phyloP scores from a whole-genome alignment of 129 eudicot species.

The Chrysanthemum makinoi region DNA sequence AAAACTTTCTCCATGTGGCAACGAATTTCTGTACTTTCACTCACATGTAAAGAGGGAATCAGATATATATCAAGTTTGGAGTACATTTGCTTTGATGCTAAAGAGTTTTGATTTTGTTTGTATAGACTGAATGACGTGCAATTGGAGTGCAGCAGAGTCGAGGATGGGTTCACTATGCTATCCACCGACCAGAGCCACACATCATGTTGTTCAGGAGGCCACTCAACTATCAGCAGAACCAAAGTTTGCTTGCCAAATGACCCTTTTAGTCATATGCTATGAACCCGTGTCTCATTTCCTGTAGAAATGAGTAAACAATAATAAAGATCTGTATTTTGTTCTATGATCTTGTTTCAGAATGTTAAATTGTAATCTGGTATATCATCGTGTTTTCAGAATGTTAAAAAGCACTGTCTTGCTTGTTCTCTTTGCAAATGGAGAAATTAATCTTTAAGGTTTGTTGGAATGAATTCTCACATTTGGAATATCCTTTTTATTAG shows the following conservation, averaged over 20 bases:
- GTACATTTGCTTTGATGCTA: background rate
- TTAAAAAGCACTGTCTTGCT: too few relatives aligned
- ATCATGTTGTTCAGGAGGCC: conserved; percentile 98
- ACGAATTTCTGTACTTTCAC: background rate
- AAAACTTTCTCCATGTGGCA: background rate
- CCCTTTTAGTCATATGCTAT: background rate
- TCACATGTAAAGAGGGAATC: background rate
- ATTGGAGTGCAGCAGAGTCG: conserved; percentile 97
- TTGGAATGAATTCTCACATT: background rate
- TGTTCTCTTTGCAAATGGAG: conserved; percentile 15
- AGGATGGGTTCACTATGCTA: conserved; percentile 97
- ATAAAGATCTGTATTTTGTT: conserved; percentile 20
- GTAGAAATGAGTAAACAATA: conserved; percentile 36
- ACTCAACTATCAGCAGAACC: conserved; percentile 87
- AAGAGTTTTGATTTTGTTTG: background rate
- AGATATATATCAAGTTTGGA: background rate
- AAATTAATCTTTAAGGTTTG: background rate
- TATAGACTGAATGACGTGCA: conserved; percentile 97
- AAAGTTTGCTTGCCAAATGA: conserved; percentile 54
- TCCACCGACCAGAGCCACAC: conserved; percentile 98
- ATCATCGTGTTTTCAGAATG: conserved; percentile 24
- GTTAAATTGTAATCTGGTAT: conserved; percentile 14
- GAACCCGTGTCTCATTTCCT: conserved; percentile 36
- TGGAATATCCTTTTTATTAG: too few relatives aligned
- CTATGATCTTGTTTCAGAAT: conserved; percentile 25